Percentiles rank a stretch among this genome's conserved stretches.
Conservation (phyloP, 192 early-diverging fungal species). For the Paraglomus occultum region DNA sequence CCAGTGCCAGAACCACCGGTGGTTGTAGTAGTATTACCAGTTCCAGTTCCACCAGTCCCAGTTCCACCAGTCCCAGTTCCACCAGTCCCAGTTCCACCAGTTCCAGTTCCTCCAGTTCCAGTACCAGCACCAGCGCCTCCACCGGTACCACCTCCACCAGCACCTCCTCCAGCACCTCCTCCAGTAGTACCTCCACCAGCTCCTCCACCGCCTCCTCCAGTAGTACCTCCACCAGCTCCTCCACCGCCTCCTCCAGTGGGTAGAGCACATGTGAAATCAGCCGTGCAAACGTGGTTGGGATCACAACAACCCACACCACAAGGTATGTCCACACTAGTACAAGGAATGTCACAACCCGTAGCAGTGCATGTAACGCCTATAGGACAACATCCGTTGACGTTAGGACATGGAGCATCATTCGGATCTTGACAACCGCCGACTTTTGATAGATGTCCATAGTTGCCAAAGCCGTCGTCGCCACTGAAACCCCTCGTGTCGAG, state of each 20-base stretch:
- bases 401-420: neutral
- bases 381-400: neutral
- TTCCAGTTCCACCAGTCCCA: neutral
- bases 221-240: slow-evolving; percentile 9
- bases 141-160: neutral
- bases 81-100: too few relatives aligned
- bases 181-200: slow-evolving; percentile 5
- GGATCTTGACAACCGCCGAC: slow-evolving; percentile 1
- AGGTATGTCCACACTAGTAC: slow-evolving; percentile 9
- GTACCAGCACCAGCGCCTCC: neutral
- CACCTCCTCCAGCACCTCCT: neutral
- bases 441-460: neutral
- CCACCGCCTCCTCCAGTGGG: slow-evolving; percentile 28
- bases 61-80: too few relatives aligned
- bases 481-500: neutral
- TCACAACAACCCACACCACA: neutral
- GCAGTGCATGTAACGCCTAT: too few relatives aligned
- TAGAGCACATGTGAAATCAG: neutral
- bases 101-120: too few relatives aligned
- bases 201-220: slow-evolving; percentile 27
- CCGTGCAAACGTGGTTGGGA: slow-evolving; percentile 4
- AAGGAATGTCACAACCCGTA: neutral
- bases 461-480: slow-evolving; percentile 3
- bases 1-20: neutral
- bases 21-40: slow-evolving; percentile 1